Evolutionary conservation across 179 eudicot genomes (phyloP).

Genomic region (Silene coronaria): DNA sequence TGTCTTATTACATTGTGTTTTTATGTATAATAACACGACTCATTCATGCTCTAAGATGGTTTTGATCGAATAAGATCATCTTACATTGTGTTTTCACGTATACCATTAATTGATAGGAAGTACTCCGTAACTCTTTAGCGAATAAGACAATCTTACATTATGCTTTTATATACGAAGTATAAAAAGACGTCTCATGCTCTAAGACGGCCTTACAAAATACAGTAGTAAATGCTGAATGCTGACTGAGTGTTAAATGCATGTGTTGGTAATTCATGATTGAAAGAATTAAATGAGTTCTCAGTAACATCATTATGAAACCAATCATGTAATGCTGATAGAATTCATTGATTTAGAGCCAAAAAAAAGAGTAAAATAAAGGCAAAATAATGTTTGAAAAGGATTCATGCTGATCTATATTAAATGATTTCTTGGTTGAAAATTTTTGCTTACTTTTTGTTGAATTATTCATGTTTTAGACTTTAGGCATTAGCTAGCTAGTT

Average conservation of each 20-base stretch:
- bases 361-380: background rate
- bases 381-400: background rate
- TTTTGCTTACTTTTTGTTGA: slow-evolving; percentile 8
- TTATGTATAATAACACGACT: no score
- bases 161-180: no score
- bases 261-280: background rate
- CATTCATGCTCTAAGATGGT: no score
- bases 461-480: slow-evolving; percentile 19
- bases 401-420: background rate
- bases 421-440: slow-evolving; percentile 10
- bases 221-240: no score
- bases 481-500: slow-evolving; percentile 4
- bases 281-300: slow-evolving; percentile 5
- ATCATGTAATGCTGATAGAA: slow-evolving; percentile 1
- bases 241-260: background rate
- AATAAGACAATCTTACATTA: no score
- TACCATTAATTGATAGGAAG: no score
- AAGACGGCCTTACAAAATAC: background rate
- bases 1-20: no score
- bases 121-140: background rate
- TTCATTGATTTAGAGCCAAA: background rate
- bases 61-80: no score
- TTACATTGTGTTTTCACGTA: no score
- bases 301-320: background rate
- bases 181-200: no score